Evolutionary conservation across 805 yeast genomes (phyloP), one percentile per base, ranked within the genome.

Genomic region (Brettanomyces sp.): DNA sequence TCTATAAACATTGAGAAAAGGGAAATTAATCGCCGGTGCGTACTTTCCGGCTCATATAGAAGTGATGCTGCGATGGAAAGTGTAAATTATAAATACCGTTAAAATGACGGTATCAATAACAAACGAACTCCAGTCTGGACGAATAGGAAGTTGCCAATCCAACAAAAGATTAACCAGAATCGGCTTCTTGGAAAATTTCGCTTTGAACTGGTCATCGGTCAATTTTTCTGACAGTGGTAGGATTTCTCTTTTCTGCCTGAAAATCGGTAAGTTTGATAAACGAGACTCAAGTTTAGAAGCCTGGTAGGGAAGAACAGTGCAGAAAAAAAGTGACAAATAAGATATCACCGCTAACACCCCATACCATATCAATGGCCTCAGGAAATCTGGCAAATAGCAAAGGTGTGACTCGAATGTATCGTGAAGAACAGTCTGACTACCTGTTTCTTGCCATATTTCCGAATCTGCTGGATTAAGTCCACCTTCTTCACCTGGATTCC

Each of bases 351-450:
- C 40, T 3, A 45, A n/a, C 4, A 50, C 22, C 5, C 41, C 14
- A 44, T 62, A 62, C 39, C 51, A 46, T 14, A 44, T 43, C 11
- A 62, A n/a, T 13, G 64, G 50, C 23, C 42, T 45, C 41, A 49
- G 53, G 5, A 59, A 58, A 12, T 57, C 56, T 8, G 67, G 65
- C 7, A 63, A 48, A 47, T 56, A 62, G 41, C 67, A 63, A 25
- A 63, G 47, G 25, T 58, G 46, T 11, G 64, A 49, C 37, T 49
- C 49, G 5, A 60, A 48, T 3, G 66, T 63, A 42, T 55, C 60
- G 14, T 57, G 56, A 18, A 52, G 51, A 4, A 59, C 60, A 5
- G 55, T 49, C 24, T 50, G 33, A 1, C 55, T 51, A 30, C 59
- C 60, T 28, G 52, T 45, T 9, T 36, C 13, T 43, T 42, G 2